Conservation (phyloP, 1,139 yeast species). For the Ashbya aceris region DNA sequence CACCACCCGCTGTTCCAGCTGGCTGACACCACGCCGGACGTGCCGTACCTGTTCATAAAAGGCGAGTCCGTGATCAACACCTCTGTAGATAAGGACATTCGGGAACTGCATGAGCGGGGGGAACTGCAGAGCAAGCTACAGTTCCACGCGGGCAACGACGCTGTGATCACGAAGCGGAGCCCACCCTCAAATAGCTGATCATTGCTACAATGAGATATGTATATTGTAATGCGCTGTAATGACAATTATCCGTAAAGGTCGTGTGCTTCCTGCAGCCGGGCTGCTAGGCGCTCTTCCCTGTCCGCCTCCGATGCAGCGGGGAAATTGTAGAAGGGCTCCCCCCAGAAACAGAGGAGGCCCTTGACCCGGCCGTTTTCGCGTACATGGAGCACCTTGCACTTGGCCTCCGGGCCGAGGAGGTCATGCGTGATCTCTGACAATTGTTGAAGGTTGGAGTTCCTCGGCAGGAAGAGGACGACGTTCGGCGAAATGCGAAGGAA, state of each 20-base stretch:
- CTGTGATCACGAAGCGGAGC: constrained; percentile 13
- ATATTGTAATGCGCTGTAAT: constrained; percentile 1
- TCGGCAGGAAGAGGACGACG: constrained; percentile 68
- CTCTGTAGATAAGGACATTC: constrained; percentile 13
- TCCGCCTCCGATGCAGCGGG: neutral
- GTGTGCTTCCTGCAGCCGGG: neutral
- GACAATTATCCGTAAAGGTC: constrained; percentile 1
- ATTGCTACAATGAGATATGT: neutral
- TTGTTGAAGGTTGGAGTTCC: constrained; percentile 55
- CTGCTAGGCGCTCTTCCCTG: neutral
- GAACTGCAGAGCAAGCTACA: constrained; percentile 13
- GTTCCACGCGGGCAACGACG: constrained; percentile 13
- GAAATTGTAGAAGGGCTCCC: constrained; percentile 30
- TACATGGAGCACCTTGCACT: constrained; percentile 42
- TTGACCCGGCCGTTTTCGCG: constrained; percentile 37
- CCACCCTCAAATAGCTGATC: constrained; percentile 21
- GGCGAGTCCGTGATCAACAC: constrained; percentile 19
- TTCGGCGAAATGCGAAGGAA: constrained; percentile 40
- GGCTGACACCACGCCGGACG: constrained; percentile 5
- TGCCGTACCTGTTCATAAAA: constrained; percentile 22
- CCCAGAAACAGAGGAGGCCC: constrained; percentile 57
- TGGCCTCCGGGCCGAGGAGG: constrained; percentile 38
- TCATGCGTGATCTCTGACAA: constrained; percentile 39
- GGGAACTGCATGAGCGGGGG: constrained; percentile 10
- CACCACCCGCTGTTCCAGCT: constrained; percentile 2